Percentiles rank a stretch among this genome's conserved stretches.
Conservation (phyloP, 2,329 filamentous ascomycete genomes). For the Colletotrichum tropicicola region DNA sequence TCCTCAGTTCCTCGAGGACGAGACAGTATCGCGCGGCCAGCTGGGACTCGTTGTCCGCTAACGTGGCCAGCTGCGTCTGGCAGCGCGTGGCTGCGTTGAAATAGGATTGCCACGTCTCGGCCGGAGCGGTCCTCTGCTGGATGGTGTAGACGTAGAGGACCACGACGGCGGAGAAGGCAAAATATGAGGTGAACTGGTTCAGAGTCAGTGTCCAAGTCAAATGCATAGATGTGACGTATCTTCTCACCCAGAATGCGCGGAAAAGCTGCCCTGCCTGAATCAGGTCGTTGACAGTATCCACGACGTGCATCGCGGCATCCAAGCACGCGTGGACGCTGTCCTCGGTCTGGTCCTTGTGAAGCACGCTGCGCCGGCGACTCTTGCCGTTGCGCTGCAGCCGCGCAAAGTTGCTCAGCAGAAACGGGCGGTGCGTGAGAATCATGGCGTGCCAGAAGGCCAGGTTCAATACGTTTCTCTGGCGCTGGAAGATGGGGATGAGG, state of each 20-base stretch:
- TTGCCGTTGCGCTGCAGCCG: conserved; percentile 31
- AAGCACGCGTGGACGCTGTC: conserved; percentile 41
- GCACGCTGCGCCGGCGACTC: neutral
- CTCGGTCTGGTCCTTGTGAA: conserved; percentile 21
- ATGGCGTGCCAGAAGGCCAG: conserved; percentile 52
- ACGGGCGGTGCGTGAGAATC: conserved; percentile 49
- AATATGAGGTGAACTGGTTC: conserved; percentile 48
- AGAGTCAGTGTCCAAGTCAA: neutral
- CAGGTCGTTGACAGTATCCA: conserved; percentile 48
- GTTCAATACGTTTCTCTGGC: conserved; percentile 51
- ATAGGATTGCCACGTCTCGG: conserved; percentile 38
- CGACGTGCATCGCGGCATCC: conserved; percentile 48
- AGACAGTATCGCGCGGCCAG: conserved; percentile 51
- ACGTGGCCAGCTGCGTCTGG: conserved; percentile 47
- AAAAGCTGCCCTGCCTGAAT: conserved; percentile 45
- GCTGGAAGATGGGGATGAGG: conserved; percentile 48
- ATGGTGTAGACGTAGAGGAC: conserved; percentile 55
- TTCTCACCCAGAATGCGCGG: conserved; percentile 51
- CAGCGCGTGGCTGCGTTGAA: conserved; percentile 49
- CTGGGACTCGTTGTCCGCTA: conserved; percentile 45
- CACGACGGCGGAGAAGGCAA: conserved; percentile 53
- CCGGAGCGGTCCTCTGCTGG: conserved; percentile 40
- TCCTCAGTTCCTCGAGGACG: conserved; percentile 45
- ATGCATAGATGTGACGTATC: too few relatives aligned
- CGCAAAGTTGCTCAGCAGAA: conserved; percentile 46